Evolutionary conservation across 345 rosid species (phyloP).

Genomic region (Gossypium turneri): DNA sequence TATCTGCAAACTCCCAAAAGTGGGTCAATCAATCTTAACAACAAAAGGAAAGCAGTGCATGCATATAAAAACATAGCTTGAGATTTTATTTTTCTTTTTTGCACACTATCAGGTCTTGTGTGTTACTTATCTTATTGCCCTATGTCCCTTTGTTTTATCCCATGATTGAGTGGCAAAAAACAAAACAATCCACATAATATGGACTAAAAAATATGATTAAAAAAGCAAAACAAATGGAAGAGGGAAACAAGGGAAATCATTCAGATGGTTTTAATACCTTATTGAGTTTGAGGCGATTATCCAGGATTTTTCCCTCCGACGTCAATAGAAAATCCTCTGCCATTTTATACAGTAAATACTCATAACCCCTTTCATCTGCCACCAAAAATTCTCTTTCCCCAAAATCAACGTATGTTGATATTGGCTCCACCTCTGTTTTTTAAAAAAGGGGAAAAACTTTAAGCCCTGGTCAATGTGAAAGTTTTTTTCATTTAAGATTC

Average conservation of each 20-base stretch:
- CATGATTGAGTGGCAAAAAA: conserved; percentile 27
- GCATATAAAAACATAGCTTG: conserved; percentile 29
- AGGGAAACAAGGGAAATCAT: background rate
- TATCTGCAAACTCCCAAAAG: conserved; percentile 43
- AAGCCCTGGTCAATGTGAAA: background rate
- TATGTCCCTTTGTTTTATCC: conserved; percentile 25
- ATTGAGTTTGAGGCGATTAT: conserved; percentile 76
- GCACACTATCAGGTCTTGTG: background rate
- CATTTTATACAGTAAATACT: conserved; percentile 66
- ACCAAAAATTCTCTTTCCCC: conserved; percentile 91
- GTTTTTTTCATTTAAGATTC: too few species aligned
- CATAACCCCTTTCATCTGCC: conserved; percentile 93
- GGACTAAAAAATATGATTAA: background rate
- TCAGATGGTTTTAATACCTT: conserved; percentile 43
- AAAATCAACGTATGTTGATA: conserved; percentile 83
- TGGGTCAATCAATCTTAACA: conserved; percentile 50
- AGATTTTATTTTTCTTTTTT: background rate
- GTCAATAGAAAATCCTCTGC: conserved; percentile 70
- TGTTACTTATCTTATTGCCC: background rate
- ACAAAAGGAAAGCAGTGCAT: conserved; percentile 34
- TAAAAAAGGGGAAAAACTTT: too few species aligned
- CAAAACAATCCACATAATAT: conserved; percentile 10
- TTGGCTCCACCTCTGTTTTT: conserved; percentile 83
- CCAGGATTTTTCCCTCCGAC: conserved; percentile 68
- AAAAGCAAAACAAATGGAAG: background rate